Evolutionary conservation across 1,284 basidiomycete genomes (phyloP), one percentile per base, ranked within the genome.

Genomic region (Bjerkandera adusta): DNA sequence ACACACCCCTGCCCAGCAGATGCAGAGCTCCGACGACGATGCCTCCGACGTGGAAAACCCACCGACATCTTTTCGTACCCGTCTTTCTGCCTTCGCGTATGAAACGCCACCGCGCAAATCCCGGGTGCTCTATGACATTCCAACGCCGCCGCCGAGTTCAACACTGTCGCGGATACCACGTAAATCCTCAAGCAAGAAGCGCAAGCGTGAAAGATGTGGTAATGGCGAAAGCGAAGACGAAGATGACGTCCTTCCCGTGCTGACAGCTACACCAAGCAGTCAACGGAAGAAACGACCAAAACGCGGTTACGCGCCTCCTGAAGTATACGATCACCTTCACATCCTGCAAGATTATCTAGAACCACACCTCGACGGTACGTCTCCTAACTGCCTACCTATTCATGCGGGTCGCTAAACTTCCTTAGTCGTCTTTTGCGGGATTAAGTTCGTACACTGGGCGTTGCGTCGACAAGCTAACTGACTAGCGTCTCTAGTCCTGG

Each of bases 401-500:
- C 40, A 10, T n/a, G n/a, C 10, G 29, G n/a, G n/a, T 10, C 7
- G 7, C 36, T 37, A 13, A 5, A 13, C 21, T 5, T n/a, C 18
- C 33, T 5, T 35, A 48, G 46, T 48, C 10, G 7, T 48, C 12
- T 48, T 48, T 30, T 48, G 46, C 36, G 46, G 46, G 2, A 48
- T 48, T 16, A 48, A 48, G 46, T 48, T 22, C 5, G 46, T 36
- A 16, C 24, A 20, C 33, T 25, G 18, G 12, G 13, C 34, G 5
- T 20, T 10, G 18, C 3, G 27, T 8, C 27, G 8, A 30, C 8
- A 30, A 30, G 27, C 8, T 30, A n/a, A 8, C 8, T 30, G 8
- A 30, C 8, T n/a, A 30, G 27, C n/a, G 4, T 32, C 13, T 43
- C 13, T 8, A 81, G 75, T 56, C 76, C 77, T 15, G 83, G 83